Conservation (phyloP, 2,329 filamentous ascomycete genomes). For the Sclerotinia subarctica region DNA sequence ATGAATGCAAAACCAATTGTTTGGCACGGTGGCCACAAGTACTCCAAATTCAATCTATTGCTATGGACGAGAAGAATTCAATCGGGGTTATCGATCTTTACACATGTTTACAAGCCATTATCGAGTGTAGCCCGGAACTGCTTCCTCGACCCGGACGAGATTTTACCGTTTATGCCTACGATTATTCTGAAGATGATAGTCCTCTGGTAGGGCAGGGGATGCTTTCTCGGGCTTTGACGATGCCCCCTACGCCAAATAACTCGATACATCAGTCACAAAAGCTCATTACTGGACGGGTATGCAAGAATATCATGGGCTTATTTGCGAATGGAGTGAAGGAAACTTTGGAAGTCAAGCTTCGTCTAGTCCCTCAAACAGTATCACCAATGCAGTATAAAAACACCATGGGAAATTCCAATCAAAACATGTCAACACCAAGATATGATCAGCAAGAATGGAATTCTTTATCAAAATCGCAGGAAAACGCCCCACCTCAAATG, state of each 20-base stretch:
- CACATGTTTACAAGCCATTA: slow-evolving; percentile 80
- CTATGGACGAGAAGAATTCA: slow-evolving; percentile 72
- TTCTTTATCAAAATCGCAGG: slow-evolving; percentile 70
- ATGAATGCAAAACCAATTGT: slow-evolving; percentile 82
- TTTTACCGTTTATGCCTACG: slow-evolving; percentile 95
- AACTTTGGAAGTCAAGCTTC: slow-evolving; percentile 89
- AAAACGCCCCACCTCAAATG: slow-evolving; percentile 44
- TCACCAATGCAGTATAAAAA: slow-evolving; percentile 58
- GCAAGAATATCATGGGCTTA: slow-evolving; percentile 77
- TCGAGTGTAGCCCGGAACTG: slow-evolving; percentile 78
- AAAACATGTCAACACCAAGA: slow-evolving; percentile 53
- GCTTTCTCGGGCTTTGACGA: slow-evolving; percentile 75
- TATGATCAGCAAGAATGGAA: slow-evolving; percentile 77
- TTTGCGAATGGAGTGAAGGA: slow-evolving; percentile 82
- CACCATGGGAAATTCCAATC: slow-evolving; percentile 59
- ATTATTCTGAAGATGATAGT: slow-evolving; percentile 92
- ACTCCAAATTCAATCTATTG: slow-evolving; percentile 74
- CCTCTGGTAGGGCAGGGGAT: slow-evolving; percentile 94
- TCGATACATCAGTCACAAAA: slow-evolving; percentile 59
- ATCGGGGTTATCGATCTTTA: slow-evolving; percentile 88
- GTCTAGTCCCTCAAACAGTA: slow-evolving; percentile 64
- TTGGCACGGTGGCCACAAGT: slow-evolving; percentile 80
- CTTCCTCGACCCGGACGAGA: slow-evolving; percentile 67
- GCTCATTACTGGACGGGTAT: slow-evolving; percentile 85
- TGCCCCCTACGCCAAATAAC: slow-evolving; percentile 52